Evolutionary conservation across 164 flowering plant genomes (phyloP).

Genomic region (Vitis cinerea): DNA sequence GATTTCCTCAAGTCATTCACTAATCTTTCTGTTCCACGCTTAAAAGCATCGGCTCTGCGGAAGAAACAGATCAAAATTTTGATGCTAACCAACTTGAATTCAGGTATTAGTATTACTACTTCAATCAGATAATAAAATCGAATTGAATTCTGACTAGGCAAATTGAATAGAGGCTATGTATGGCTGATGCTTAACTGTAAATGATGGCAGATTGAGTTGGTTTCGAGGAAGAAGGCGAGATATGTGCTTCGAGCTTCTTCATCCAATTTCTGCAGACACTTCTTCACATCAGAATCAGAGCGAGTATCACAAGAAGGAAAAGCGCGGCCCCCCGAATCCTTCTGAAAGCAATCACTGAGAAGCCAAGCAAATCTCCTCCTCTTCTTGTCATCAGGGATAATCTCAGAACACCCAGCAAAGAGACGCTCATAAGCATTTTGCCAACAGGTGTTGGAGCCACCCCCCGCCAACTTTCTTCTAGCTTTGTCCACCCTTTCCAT

Average conservation of each 20-base stretch:
- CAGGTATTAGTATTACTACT: neutral
- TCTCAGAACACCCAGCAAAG: constrained; percentile 65
- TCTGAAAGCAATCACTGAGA: constrained; percentile 77
- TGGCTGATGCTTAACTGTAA: constrained; percentile 32
- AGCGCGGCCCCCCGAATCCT: constrained; percentile 57
- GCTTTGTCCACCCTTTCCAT: constrained; percentile 48
- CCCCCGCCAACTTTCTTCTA: constrained; percentile 27
- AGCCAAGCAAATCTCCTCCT: constrained; percentile 74
- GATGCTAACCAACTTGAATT: neutral
- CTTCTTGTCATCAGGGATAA: constrained; percentile 54
- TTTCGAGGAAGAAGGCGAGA: constrained; percentile 71
- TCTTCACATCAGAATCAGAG: constrained; percentile 38
- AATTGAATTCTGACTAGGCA: neutral
- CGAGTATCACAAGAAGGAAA: constrained; percentile 56
- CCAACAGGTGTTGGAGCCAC: constrained; percentile 59
- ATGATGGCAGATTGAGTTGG: constrained; percentile 81
- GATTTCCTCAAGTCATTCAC: constrained; percentile 67
- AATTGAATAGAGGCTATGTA: no score
- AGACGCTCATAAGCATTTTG: constrained; percentile 59
- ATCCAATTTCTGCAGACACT: constrained; percentile 53
- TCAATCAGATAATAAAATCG: neutral
- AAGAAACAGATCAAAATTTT: constrained; percentile 11
- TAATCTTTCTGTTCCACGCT: constrained; percentile 64
- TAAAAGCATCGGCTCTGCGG: constrained; percentile 64
- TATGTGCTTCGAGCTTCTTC: constrained; percentile 38